These are phyloP conservation scores for Xerocomus spinulosus DNA, from an alignment of 768 basidiomycete genomes.

Conservation along the genomic window DNA sequence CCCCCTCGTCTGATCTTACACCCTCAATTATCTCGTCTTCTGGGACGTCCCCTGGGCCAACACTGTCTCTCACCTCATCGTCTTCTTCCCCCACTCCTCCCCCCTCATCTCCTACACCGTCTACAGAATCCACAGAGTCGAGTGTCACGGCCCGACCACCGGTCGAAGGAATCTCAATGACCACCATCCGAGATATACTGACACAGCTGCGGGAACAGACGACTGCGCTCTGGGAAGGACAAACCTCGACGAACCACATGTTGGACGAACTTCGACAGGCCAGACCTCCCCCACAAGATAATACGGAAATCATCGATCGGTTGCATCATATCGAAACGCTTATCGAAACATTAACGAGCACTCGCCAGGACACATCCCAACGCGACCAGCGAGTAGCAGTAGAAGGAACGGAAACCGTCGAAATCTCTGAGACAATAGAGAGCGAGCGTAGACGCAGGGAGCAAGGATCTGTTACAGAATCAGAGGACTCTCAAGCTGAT, in stretches of 20 bases:
- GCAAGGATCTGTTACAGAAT: constrained; percentile 30
- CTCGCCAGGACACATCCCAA: constrained; percentile 3
- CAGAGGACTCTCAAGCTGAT: constrained; percentile 25
- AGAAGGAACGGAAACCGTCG: constrained; percentile 16
- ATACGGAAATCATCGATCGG: constrained; percentile 36
- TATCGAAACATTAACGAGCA: constrained; percentile 11
- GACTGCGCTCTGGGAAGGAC: constrained; percentile 56
- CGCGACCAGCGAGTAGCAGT: neutral
- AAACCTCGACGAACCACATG: constrained; percentile 53
- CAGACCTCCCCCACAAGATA: constrained; percentile 37
- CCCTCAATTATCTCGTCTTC: constrained; percentile 33
- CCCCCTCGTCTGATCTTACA: constrained; percentile 25
- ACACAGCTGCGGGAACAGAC: constrained; percentile 56
- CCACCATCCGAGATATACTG: constrained; percentile 50
- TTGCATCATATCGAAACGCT: constrained; percentile 24
- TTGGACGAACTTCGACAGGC: constrained; percentile 58
- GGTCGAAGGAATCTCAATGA: constrained; percentile 32
- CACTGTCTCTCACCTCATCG: constrained; percentile 38
- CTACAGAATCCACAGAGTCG: constrained; percentile 26
- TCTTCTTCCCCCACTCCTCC: constrained; percentile 33
- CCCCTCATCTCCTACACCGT: constrained; percentile 35
- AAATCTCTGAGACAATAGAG: constrained; percentile 16
- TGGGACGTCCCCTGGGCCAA: constrained; percentile 33
- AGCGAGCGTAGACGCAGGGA: constrained; percentile 2
- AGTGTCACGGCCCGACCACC: constrained; percentile 34